phyloP scores from a whole-genome alignment of 1,139 yeast genomes.

The Saccharomyces hybrid region DNA sequence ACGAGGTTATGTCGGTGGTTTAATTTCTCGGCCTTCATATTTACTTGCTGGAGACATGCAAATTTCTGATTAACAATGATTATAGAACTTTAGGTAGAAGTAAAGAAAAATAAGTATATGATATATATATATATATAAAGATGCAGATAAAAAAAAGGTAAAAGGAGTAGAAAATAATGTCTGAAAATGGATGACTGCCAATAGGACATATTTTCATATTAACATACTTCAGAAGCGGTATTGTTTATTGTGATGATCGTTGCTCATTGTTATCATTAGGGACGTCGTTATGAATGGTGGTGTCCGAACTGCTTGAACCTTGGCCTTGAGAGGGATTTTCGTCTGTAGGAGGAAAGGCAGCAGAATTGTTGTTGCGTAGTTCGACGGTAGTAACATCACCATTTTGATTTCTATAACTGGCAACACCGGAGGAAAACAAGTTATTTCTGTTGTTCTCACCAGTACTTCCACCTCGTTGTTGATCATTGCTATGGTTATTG shows the following conservation, averaged over 20 bases:
- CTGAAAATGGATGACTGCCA: neutral
- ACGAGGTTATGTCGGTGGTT: neutral
- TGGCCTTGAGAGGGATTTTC: neutral
- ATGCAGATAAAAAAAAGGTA: neutral
- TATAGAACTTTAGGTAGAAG: neutral
- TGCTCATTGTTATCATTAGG: neutral
- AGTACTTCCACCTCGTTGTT: neutral
- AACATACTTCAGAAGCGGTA: neutral
- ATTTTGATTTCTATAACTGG: constrained; percentile 13
- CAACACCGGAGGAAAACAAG: constrained; percentile 15
- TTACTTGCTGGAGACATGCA: neutral
- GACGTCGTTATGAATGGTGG: neutral
- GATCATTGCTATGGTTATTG: neutral
- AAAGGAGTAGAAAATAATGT: neutral
- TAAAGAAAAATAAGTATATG: neutral
- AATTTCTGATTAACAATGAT: neutral
- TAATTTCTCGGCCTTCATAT: neutral
- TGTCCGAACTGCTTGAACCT: neutral
- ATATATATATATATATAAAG: neutral
- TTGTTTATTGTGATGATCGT: neutral
- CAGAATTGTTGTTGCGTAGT: constrained; percentile 7
- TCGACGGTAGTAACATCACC: constrained; percentile 14
- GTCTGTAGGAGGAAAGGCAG: neutral
- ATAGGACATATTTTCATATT: neutral
- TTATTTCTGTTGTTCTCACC: neutral